Percentiles rank a stretch among this genome's conserved stretches.
Conservation (phyloP, 2,329 filamentous ascomycete species). For the Fusarium zealandicum region DNA sequence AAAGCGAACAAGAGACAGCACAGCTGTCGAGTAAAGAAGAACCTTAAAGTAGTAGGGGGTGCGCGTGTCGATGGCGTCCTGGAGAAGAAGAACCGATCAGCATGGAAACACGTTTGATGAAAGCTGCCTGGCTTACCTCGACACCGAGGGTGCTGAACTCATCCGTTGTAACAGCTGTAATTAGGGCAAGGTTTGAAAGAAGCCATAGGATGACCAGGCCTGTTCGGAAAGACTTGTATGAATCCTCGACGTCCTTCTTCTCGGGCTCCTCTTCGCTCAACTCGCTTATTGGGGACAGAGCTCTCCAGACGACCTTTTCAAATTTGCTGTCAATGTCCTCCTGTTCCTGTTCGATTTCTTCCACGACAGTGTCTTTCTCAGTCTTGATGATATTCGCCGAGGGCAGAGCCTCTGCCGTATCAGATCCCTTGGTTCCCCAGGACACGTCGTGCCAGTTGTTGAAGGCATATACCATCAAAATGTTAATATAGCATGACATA, state of each 20-base stretch:
- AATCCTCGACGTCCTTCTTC: slow-evolving; percentile 37
- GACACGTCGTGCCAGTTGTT: slow-evolving; percentile 40
- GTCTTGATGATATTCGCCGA: slow-evolving; percentile 33
- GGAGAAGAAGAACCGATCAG: slow-evolving; percentile 10
- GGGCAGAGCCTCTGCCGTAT: slow-evolving; percentile 30
- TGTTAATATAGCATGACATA: slow-evolving; percentile 41
- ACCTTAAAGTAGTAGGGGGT: slow-evolving; percentile 36
- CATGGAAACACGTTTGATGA: fast-evolving
- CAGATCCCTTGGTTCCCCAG: slow-evolving; percentile 38
- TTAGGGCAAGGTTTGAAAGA: slow-evolving; percentile 38
- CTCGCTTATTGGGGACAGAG: slow-evolving; percentile 35
- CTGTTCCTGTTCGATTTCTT: slow-evolving; percentile 37
- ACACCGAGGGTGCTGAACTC: slow-evolving; percentile 35
- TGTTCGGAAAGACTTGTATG: slow-evolving; percentile 38
- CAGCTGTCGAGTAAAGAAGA: slow-evolving; percentile 36
- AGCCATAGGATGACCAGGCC: slow-evolving; percentile 37
- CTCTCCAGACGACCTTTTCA: slow-evolving; percentile 38
- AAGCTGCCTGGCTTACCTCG: slow-evolving; percentile 13
- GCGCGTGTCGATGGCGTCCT: slow-evolving; percentile 30
- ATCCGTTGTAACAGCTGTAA: slow-evolving; percentile 36
- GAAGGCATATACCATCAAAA: slow-evolving; percentile 39
- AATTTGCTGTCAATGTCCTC: slow-evolving; percentile 39
- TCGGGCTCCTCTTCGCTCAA: slow-evolving; percentile 29
- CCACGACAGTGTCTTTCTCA: slow-evolving; percentile 36
- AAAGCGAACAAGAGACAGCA: slow-evolving; percentile 36